phyloP scores from a whole-genome alignment of 2,329 filamentous ascomycete species.

The Epichloe uncinata region DNA sequence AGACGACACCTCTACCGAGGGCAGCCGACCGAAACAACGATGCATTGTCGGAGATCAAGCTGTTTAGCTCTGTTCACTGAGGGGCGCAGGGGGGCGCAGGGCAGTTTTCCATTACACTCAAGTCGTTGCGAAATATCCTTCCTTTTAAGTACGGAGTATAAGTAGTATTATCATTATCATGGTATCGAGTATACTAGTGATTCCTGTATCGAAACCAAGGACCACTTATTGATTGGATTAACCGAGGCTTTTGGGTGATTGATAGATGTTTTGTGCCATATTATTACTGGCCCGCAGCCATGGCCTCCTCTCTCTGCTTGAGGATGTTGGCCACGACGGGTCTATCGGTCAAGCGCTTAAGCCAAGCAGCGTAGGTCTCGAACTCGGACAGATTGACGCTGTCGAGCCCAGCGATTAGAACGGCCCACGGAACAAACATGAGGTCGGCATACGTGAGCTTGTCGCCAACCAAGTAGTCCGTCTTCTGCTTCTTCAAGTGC shows the following conservation, averaged over 20 bases:
- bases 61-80: background rate
- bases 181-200: no score
- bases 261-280: no score
- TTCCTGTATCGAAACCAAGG: no score
- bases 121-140: no score
- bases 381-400: background rate
- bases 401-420: background rate
- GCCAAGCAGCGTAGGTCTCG: constrained; percentile 4
- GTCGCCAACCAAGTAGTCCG: constrained; percentile 11
- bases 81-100: no score
- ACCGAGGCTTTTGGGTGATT: background rate
- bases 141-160: no score
- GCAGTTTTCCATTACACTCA: background rate
- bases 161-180: no score
- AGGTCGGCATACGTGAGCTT: constrained; percentile 14
- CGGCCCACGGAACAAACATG: constrained; percentile 13
- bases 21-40: background rate
- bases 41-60: background rate
- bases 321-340: constrained; percentile 2
- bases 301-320: constrained; percentile 2
- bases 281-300: background rate
- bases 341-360: constrained; percentile 1
- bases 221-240: no score
- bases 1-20: background rate
- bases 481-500: constrained; percentile 11